Evolutionary conservation across 78 protist species (phyloP), one percentile per base, ranked within the genome.

Genomic region (Isochrysis galbana): DNA sequence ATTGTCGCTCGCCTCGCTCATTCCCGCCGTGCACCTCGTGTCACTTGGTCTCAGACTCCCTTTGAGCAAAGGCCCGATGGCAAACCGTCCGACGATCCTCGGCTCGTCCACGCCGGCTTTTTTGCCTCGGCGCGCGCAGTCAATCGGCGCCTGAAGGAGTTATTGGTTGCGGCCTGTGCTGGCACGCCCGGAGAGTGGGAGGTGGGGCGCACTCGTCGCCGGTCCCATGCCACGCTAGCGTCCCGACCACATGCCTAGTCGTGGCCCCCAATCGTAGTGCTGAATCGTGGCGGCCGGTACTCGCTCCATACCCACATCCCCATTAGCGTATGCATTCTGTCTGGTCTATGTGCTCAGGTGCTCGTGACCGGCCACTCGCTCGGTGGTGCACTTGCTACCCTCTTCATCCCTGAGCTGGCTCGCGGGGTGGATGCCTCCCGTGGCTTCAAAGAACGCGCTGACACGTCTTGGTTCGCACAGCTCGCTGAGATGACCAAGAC

Each of bases 331-430:
- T n/a, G n/a, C n/a, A n/a, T n/a, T n/a, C n/a, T n/a, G n/a, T n/a
- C n/a, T n/a, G n/a, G n/a, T n/a, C n/a, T n/a, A n/a, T n/a, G n/a
- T n/a, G n/a, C n/a, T n/a, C n/a, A 67, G 89, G 72, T 84, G 90
- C 45, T 84, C 69, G 25, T 84, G 55, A 87, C 91, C 54, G 91
- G 91, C 34, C 91, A 87, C 78, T 87, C 91, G 72, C 78, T 87
- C n/a, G 91, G 91, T n/a, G 91, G 91, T n/a, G 91, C 91, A 45
- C 91, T 87, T 46, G 74, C 91, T 21, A 51, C 74, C 80, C 38
- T 87, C n/a, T 5, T 23, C 22, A 77, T 77, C 34, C 32, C 45
- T 29, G 91, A 87, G 78, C 22, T 87, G 41, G 91, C 78, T 23
- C 36, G 34, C 26, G 46, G 39, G 38, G 72, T 39, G 38, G 90